Evolutionary conservation across 2,329 filamentous ascomycete genomes (phyloP), one percentile per base, ranked within the genome.

Genomic region (Gliomastix tumulicola): DNA sequence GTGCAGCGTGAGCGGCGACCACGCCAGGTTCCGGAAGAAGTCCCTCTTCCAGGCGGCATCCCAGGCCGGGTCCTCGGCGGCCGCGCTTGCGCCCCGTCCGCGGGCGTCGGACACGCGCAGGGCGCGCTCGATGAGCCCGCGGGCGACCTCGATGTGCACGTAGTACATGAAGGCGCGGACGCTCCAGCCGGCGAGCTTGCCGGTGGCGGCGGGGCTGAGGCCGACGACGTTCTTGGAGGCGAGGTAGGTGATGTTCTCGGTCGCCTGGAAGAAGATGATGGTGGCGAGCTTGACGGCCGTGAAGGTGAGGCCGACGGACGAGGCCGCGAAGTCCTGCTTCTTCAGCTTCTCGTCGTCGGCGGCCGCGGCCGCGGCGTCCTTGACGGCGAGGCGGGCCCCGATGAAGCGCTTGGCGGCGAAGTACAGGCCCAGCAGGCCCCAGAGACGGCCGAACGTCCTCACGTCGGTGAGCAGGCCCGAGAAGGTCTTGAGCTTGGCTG

Each of bases 211-310:
- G 12, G 70, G 66, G 6, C 61, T 59, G 62, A 76, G 70, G 13
- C 62, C 68, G 35, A 95, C 54, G 4, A 94, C 74, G 16, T 82
- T 81, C 57, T 88, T 88, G 41, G 69, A 68, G 4, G 79, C 71
- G 25, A 97, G 71, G 64, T 84, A 94, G 13, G 84, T 84, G 27
- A 74, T 71, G 62, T 95, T 96, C 67, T 98, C 92, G 28, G 90
- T 69, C 2, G 76, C 63, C 61, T 96, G 88, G 65, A 84, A 94
- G 9, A 66, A 55, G 9, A 83, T 60, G 56, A 84, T 84, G 10
- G 77, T 69, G 10, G 70, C 44, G 16, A 95, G 75, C 57, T 92
- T 84, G 7, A 74, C 64, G 58, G 79, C 82, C 17, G 76, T 75
- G 32, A 95, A 63, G 22, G 56, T 45, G 8, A 54, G 54, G 42